These are phyloP conservation scores for Stagonosporopsis tanaceti DNA, from an alignment of 2,329 filamentous ascomycete species.

Conservation along the genomic window DNA sequence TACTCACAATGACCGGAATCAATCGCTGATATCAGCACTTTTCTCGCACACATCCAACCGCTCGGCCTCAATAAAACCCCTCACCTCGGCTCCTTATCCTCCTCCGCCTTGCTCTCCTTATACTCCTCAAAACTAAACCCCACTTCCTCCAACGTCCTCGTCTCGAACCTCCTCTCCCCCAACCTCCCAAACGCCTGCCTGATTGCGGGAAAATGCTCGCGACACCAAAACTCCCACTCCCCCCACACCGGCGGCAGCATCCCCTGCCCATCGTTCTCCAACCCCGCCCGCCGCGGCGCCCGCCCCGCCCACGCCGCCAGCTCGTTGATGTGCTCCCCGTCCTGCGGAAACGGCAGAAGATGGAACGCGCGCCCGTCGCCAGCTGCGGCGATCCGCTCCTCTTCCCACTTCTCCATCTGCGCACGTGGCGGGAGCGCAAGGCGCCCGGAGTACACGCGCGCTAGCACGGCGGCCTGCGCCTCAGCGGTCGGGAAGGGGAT, in stretches of 20 bases:
- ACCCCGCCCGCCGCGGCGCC: conserved; percentile 49
- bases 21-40: too few relatives aligned
- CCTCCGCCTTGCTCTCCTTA: conserved; percentile 13
- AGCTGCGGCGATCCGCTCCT: conserved; percentile 50
- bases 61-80: too few relatives aligned
- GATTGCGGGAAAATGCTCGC: conserved; percentile 72
- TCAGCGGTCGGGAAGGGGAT: conserved; percentile 87
- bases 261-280: conserved; percentile 59
- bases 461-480: conserved; percentile 77
- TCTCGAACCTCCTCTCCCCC: conserved; percentile 64
- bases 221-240: conserved; percentile 74
- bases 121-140: conserved; percentile 68
- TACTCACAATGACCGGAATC: too few relatives aligned
- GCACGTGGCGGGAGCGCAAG: conserved; percentile 68
- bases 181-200: conserved; percentile 74
- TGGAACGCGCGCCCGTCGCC: conserved; percentile 63
- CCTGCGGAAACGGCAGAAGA: conserved; percentile 64
- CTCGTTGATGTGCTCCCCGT: conserved; percentile 75
- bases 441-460: conserved; percentile 77
- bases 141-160: conserved; percentile 73
- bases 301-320: conserved; percentile 68
- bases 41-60: too few relatives aligned
- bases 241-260: conserved; percentile 78
- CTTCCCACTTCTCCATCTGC: conserved; percentile 77
- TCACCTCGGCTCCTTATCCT: conserved; percentile 8